Evolutionary conservation across 305 asterid species (phyloP), one percentile per base, ranked within the genome.

Genomic region (Fraxinus nigra): DNA sequence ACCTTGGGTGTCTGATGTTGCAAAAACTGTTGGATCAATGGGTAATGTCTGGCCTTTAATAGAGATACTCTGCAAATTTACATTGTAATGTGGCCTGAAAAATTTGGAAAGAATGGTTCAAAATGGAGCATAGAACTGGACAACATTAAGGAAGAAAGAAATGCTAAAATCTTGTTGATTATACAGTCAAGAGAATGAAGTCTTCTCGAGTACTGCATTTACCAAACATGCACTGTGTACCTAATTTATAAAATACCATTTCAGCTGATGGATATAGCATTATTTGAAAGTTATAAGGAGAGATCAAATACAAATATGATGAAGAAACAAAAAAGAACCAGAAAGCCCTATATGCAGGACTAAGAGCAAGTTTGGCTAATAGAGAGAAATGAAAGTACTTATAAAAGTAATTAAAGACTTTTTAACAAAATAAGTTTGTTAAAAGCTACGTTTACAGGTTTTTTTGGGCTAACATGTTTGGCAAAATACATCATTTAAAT

Each of bases 41-140:
- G 85, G 87, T 81, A 94, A 85, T 70, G 82, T 85, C 82, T 87
- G 89, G 83, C 97, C 96, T 51, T 90, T 93, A 76, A 94, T 92
- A 67, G 93, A 88, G 76, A 94, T 90, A 77, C 92, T 91, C 87
- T 91, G 92, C 87, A 94, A 85, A 83, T 88, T 85, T 72, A 94
- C 92, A 83, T 94, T 94, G 86, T 93, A 94, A 89, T 93, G 98
- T 75, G 93, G 91, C 97, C 98, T 94, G 86, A 78, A 79, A 87
- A 87, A 77, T 82, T 80, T 48, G 46, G 72, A 76, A 51, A 69
- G 24, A 69, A 69, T 0, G 1, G 9, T 2, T 69, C 40, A 69
- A 69, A 69, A 30, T 28, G 11, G 37, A 69, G 22, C 75, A 69
- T 69, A 30, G 22, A 1, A 14, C 7, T 13, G 22, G 75, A 30